phyloP scores from a whole-genome alignment of 345 rosid genomes.

The Theobroma cacao region DNA sequence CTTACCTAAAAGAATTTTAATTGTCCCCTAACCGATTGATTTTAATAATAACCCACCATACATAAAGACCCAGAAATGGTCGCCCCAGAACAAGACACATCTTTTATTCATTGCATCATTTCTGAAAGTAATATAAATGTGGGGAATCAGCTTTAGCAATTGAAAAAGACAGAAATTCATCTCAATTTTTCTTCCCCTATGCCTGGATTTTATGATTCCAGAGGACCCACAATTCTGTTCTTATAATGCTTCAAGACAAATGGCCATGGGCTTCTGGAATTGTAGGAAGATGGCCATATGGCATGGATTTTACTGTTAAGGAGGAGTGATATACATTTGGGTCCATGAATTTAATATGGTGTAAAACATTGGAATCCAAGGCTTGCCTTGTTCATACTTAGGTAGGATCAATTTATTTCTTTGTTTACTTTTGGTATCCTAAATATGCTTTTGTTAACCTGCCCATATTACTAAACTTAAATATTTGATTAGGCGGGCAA shows the following conservation, averaged over 20 bases:
- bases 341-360: neutral
- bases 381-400: neutral
- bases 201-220: neutral
- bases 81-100: neutral
- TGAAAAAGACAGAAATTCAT: neutral
- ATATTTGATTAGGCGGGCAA: neutral
- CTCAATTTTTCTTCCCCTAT: neutral
- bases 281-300: neutral
- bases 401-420: neutral
- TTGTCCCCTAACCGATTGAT: neutral
- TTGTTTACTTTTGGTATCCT: constrained; percentile 8
- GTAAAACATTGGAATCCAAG: neutral
- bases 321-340: neutral
- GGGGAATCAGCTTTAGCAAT: neutral
- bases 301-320: neutral
- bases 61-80: neutral
- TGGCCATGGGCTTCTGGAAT: neutral
- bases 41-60: neutral
- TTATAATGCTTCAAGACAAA: neutral
- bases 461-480: neutral
- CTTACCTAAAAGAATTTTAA: neutral
- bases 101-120: neutral
- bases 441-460: neutral
- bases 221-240: neutral
- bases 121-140: neutral